Conservation (phyloP, 2,329 filamentous ascomycete genomes). For the Lecanicillium sp. region DNA sequence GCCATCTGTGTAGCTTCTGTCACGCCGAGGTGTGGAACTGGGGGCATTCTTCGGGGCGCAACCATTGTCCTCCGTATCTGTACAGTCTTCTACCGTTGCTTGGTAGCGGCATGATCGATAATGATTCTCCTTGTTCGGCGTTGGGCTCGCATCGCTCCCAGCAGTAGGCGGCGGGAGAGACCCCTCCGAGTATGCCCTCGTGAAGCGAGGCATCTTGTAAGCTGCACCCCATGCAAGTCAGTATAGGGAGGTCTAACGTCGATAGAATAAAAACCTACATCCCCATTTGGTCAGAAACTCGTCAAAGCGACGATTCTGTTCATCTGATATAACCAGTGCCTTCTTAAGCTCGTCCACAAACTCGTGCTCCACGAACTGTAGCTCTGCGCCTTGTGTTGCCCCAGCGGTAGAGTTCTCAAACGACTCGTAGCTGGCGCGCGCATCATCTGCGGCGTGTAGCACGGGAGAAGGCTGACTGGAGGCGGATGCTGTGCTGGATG, state of each 20-base stretch:
- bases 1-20: too few relatives aligned
- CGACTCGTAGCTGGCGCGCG: not conserved
- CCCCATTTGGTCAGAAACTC: not conserved
- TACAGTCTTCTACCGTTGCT: conserved; percentile 9
- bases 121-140: not conserved
- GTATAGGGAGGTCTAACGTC: too few relatives aligned
- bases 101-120: not conserved
- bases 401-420: too few relatives aligned
- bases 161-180: not conserved
- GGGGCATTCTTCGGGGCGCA: too few relatives aligned
- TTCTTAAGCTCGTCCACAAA: not conserved
- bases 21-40: too few relatives aligned
- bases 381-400: not conserved
- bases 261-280: not conserved
- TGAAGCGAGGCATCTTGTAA: not conserved
- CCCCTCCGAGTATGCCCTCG: conserved; percentile 7
- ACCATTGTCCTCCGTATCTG: not conserved
- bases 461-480: not conserved
- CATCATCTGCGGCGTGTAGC: not conserved
- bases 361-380: not conserved
- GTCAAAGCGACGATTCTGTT: conserved; percentile 1
- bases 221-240: not conserved
- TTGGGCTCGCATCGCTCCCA: not conserved
- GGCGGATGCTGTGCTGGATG: not conserved
- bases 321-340: not conserved